Conservation (phyloP, 345 rosid species). For the Heritiera littoralis region DNA sequence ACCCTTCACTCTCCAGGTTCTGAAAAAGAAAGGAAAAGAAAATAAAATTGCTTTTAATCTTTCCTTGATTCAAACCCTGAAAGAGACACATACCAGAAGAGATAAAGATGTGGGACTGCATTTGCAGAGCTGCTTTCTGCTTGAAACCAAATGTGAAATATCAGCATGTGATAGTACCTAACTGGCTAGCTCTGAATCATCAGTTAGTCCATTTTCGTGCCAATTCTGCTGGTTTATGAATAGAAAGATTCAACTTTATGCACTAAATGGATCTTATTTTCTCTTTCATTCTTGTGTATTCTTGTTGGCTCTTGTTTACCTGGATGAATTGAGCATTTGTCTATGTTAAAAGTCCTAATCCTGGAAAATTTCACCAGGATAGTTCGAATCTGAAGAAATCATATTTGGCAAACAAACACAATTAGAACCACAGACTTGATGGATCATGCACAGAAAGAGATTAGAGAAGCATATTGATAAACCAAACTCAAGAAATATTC, state of each 20-base stretch:
- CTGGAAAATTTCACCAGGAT: neutral
- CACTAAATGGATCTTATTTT: neutral
- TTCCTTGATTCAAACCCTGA: conserved; percentile 6
- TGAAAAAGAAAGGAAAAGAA: neutral
- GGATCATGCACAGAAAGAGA: neutral
- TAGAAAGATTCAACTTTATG: neutral
- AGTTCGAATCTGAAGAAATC: neutral
- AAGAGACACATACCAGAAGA: conserved; percentile 15
- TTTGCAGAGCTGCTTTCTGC: neutral
- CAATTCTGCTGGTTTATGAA: conserved; percentile 2
- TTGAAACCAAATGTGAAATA: neutral
- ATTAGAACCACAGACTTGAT: neutral
- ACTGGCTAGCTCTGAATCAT: no score
- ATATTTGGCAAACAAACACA: neutral
- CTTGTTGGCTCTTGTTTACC: neutral
- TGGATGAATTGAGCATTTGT: neutral
- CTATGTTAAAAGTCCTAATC: neutral
- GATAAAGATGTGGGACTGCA: neutral
- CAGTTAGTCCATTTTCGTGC: conserved; percentile 1
- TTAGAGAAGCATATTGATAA: neutral
- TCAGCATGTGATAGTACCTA: neutral
- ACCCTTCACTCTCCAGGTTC: neutral
- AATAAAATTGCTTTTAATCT: neutral
- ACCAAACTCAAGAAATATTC: neutral
- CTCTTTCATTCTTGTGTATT: no score